Conservation (phyloP, 148 eudicot genomes). For the Camellia lanceoleosa region DNA sequence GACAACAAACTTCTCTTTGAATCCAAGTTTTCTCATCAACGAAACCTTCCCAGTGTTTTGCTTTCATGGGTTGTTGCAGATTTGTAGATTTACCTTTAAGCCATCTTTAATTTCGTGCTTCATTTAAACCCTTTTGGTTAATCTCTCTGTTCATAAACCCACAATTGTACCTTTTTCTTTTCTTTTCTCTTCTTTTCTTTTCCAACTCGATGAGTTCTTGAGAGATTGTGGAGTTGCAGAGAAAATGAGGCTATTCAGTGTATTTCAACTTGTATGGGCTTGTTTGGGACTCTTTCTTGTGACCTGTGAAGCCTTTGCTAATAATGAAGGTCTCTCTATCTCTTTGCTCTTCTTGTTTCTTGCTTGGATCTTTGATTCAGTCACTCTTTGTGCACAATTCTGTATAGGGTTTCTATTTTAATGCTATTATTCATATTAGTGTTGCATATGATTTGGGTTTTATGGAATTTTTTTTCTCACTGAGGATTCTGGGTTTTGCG, state of each 20-base stretch:
- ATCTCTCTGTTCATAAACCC: slow-evolving; percentile 5
- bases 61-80: slow-evolving; percentile 25
- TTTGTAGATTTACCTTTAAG: slow-evolving; percentile 28
- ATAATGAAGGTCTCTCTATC: slow-evolving; percentile 52
- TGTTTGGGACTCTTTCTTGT: slow-evolving; percentile 38
- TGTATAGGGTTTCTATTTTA: neutral
- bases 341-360: neutral
- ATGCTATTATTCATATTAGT: neutral
- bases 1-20: slow-evolving; percentile 53
- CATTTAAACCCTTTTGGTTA: neutral
- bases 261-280: slow-evolving; percentile 42
- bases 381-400: neutral
- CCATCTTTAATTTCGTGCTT: slow-evolving; percentile 7
- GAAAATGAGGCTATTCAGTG: slow-evolving; percentile 41
- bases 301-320: slow-evolving; percentile 47
- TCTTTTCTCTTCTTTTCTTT: neutral
- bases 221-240: neutral
- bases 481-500: slow-evolving; percentile 19
- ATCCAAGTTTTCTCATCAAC: slow-evolving; percentile 44
- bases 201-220: neutral
- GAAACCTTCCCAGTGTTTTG: slow-evolving; percentile 2
- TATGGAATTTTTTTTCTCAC: neutral
- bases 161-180: neutral
- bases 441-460: neutral
- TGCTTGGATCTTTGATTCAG: slow-evolving; percentile 37